These are phyloP conservation scores for Umbelopsis sp. DNA, from an alignment of 371 early-diverging fungal species.

Conservation along the genomic window DNA sequence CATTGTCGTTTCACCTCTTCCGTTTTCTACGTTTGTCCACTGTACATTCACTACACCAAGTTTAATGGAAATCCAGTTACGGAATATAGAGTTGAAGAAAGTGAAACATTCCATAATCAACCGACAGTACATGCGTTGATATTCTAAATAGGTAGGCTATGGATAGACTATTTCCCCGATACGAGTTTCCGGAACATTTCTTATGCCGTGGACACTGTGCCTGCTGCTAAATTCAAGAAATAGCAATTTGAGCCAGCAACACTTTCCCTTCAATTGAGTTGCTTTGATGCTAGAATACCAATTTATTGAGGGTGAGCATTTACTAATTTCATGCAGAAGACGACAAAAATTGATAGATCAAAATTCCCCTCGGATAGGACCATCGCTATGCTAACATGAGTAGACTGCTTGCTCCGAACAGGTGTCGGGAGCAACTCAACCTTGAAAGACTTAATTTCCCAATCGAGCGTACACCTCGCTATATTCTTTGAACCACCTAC, in stretches of 20 bases:
- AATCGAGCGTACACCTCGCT: conserved; percentile 10
- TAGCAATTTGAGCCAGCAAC: not conserved
- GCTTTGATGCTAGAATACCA: not conserved
- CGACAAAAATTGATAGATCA: too few species aligned
- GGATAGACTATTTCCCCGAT: conserved; percentile 15
- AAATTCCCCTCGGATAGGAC: not conserved
- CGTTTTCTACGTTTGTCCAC: not conserved
- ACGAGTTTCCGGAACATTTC: conserved; percentile 1
- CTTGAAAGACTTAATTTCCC: conserved; percentile 11
- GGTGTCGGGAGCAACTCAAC: conserved; percentile 6
- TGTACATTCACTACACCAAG: not conserved
- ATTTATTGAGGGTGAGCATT: not conserved
- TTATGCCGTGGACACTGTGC: not conserved
- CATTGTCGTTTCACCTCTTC: not conserved
- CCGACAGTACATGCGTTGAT: not conserved
- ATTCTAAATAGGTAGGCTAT: not conserved
- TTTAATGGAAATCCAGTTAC: not conserved
- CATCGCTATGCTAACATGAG: not conserved
- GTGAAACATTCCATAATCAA: conserved; percentile 12
- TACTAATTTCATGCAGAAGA: not conserved
- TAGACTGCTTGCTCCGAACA: not conserved
- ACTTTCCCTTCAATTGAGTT: not conserved
- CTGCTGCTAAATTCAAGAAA: not conserved
- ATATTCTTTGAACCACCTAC: not conserved
- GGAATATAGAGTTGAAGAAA: not conserved